Base-by-base conservation (phyloP, 2,329 filamentous ascomycete species). In the Aspergillus luchuensis region DNA sequence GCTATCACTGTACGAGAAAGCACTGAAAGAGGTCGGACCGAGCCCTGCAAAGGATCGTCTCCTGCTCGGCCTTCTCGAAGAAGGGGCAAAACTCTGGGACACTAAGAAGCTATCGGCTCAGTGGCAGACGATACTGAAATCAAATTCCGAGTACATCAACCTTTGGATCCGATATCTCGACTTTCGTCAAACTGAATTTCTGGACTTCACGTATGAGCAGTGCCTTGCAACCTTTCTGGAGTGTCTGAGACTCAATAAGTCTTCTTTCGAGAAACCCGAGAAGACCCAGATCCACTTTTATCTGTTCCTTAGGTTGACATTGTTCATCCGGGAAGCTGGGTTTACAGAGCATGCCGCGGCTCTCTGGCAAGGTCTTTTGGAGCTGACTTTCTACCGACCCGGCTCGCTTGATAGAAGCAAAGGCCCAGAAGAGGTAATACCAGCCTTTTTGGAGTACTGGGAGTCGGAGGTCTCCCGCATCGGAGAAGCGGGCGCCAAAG, bases 301-400 rank as follows among this genome's bases (percentile, higher is more conserved):
- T 70, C 76, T 96, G 1, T 84, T 97, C 17, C 78, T 96, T 1
- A 85, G 91, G 43, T 73, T 89, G n/a, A 94, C 91, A 0, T 76
- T 86, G 2, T 90, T 95, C 69, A 81, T 94, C 30, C 82, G 87
- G 48, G 89, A 96, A 70, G 82, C 90, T 49, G 94, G 94, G 0
- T 97, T 90, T 71, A 80, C 82, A 48, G 94, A 97, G 72, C 80
- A 91, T 30, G 89, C 91, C 1, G 80, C 91, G 3, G 91, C 89
- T 8, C 82, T 89, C 5, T 97, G 94, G 92, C 94, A 98, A 76
- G 90, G 87, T 5, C 69, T 90, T 1, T 76, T 97, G 0, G 94
- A 97, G 70, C 80, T 89, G 56, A 87, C 85, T 17, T 84, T 92
- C 61, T 87, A 86, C 50, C 80, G 81, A 3, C 87, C 90, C 2